Conservation (phyloP, 768 basidiomycete species). For the Amanita fuliginea region DNA sequence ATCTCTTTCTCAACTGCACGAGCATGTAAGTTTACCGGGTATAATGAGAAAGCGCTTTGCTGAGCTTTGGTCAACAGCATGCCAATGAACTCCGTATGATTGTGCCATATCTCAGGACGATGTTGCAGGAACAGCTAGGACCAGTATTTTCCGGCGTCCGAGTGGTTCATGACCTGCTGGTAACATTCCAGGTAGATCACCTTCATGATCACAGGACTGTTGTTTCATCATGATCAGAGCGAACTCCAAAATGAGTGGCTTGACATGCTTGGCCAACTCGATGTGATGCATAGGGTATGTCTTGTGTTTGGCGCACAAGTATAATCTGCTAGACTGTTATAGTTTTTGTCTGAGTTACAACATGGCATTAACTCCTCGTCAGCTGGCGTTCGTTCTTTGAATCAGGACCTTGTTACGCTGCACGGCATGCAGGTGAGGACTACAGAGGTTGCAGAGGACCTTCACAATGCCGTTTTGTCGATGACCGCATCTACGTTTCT, state of each 20-base stretch:
- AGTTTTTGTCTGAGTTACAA: slow-evolving; percentile 7
- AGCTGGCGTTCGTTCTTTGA: slow-evolving; percentile 1
- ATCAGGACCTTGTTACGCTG: slow-evolving; percentile 16
- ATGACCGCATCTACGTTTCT: slow-evolving; percentile 26
- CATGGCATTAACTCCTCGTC: not conserved
- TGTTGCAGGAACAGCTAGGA: not conserved
- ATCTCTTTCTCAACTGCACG: not conserved
- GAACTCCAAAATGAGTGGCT: slow-evolving; percentile 1
- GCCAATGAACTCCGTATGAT: not conserved
- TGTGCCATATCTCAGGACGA: not conserved
- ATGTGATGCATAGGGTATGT: not conserved
- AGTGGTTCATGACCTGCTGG: not conserved
- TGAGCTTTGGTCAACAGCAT: not conserved
- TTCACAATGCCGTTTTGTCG: slow-evolving; percentile 24
- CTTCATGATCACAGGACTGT: not conserved
- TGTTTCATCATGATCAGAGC: not conserved
- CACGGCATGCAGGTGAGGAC: slow-evolving; percentile 26
- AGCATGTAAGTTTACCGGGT: not conserved
- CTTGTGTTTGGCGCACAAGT: not conserved
- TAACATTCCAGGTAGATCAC: not conserved
- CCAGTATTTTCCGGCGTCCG: not conserved
- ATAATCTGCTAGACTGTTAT: slow-evolving; percentile 1
- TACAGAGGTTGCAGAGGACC: slow-evolving; percentile 20
- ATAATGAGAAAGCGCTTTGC: not conserved
- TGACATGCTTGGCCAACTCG: not conserved